Evolutionary conservation across 164 flowering plant species (phyloP).

Genomic region (Aristolochia fimbriata): DNA sequence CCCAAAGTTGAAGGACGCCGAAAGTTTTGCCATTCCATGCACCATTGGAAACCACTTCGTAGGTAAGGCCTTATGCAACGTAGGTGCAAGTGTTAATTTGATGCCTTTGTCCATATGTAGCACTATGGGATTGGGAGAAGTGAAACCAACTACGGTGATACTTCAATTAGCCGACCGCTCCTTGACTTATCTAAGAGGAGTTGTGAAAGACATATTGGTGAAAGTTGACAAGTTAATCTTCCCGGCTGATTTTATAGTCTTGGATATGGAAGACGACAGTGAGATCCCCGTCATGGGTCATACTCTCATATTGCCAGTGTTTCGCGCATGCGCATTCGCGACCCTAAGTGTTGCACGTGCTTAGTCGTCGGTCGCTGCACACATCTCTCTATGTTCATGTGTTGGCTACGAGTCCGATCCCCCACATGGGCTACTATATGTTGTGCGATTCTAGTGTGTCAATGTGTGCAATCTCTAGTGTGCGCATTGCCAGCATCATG

Average conservation of each 20-base stretch:
- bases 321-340: too few species aligned
- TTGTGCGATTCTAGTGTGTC: too few species aligned
- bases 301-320: too few species aligned
- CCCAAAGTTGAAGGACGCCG: slow-evolving; percentile 7
- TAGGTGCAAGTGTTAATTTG: slow-evolving; percentile 11
- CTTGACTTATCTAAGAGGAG: too few species aligned
- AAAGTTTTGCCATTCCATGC: slow-evolving; percentile 8
- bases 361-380: too few species aligned
- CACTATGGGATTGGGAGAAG: neutral
- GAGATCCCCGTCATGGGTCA: slow-evolving; percentile 2
- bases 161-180: too few species aligned
- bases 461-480: too few species aligned
- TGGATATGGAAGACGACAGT: slow-evolving; percentile 9
- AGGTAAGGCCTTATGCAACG: slow-evolving; percentile 4
- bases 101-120: slow-evolving; percentile 2
- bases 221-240: slow-evolving; percentile 10
- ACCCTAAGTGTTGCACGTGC: too few species aligned
- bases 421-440: too few species aligned
- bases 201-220: slow-evolving; percentile 4
- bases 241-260: slow-evolving; percentile 6
- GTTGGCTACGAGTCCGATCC: too few species aligned
- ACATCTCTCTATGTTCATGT: too few species aligned
- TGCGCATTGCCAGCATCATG: too few species aligned
- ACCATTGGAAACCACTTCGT: neutral
- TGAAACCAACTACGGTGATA: neutral